These are phyloP conservation scores for Phytophthora tentaculata DNA, from an alignment of 352 stramenopile genomes.

Conservation along the genomic window DNA sequence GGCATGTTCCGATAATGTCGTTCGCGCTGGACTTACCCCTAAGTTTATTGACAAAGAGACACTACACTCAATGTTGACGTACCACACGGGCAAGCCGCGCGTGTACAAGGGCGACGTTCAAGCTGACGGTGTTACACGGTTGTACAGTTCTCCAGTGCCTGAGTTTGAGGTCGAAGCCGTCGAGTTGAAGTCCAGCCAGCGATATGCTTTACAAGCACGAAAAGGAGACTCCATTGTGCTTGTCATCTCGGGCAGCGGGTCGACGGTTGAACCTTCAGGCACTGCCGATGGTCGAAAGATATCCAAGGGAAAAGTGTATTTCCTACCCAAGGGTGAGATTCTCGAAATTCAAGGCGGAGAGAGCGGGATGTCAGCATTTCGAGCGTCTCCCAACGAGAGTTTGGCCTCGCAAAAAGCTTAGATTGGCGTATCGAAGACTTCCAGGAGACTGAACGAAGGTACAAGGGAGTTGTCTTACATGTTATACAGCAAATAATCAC, in stretches of 20 bases:
- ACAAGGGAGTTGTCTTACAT: conserved; percentile 36
- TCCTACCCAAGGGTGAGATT: conserved; percentile 52
- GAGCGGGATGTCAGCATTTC: conserved; percentile 49
- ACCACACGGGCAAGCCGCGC: conserved; percentile 59
- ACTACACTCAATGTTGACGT: conserved; percentile 98
- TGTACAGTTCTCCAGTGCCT: conserved; percentile 90
- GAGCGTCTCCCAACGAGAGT: conserved; percentile 63
- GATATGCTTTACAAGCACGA: conserved; percentile 42
- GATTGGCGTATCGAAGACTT: conserved; percentile 20
- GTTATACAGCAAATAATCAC: conserved; percentile 30
- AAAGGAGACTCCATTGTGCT: conserved; percentile 64
- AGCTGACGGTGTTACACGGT: conserved; percentile 58
- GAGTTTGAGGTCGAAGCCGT: conserved; percentile 92
- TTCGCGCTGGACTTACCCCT: conserved; percentile 97
- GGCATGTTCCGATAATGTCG: conserved; percentile 99
- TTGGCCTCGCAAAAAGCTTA: conserved; percentile 30
- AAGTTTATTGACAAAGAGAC: conserved; percentile 99
- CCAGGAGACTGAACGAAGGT: conserved; percentile 22
- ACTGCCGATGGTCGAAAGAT: conserved; percentile 26
- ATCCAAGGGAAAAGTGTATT: conserved; percentile 59
- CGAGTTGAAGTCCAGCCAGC: conserved; percentile 42
- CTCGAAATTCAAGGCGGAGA: conserved; percentile 46
- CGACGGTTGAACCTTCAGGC: conserved; percentile 32
- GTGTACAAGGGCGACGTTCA: conserved; percentile 37
- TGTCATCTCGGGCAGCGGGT: conserved; percentile 46